These are phyloP conservation scores for Baeospora myosura DNA, from an alignment of 1,284 basidiomycete species.

Conservation along the genomic window DNA sequence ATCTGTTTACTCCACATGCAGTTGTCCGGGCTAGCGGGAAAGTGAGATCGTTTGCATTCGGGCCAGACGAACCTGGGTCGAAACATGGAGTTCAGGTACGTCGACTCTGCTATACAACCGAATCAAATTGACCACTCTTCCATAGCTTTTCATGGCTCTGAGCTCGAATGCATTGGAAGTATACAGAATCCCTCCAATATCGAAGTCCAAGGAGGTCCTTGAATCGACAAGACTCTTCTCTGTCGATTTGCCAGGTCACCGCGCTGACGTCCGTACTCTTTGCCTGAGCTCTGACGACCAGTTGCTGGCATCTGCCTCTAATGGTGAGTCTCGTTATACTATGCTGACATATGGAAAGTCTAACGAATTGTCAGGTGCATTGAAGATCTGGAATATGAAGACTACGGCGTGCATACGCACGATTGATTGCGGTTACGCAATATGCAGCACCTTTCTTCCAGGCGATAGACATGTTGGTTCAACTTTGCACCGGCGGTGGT, in stretches of 20 bases:
- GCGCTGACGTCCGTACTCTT: constrained; percentile 85
- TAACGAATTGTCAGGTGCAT: constrained; percentile 29
- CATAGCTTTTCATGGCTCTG: constrained; percentile 71
- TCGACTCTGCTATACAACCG: constrained; percentile 2
- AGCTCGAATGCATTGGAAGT: constrained; percentile 89
- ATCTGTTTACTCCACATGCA: constrained; percentile 68
- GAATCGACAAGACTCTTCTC: constrained; percentile 72
- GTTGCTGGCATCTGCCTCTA: constrained; percentile 85
- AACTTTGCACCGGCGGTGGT: constrained; percentile 3
- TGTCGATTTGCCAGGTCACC: constrained; percentile 88
- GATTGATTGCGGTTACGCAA: constrained; percentile 89
- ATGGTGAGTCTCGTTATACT: constrained; percentile 44
- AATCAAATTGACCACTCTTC: constrained; percentile 1
- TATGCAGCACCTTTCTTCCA: constrained; percentile 90
- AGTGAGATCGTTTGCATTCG: constrained; percentile 70
- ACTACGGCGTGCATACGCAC: constrained; percentile 91
- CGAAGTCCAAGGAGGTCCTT: constrained; percentile 62
- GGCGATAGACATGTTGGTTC: constrained; percentile 80
- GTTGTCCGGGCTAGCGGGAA: constrained; percentile 70
- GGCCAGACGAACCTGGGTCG: constrained; percentile 30
- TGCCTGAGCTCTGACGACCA: constrained; percentile 88
- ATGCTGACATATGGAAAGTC: no score
- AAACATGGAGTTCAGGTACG: constrained; percentile 63
- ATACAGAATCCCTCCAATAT: constrained; percentile 74
- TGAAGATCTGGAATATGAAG: constrained; percentile 97